phyloP scores from a whole-genome alignment of 345 rosid genomes.

The Lumnitzera littorea region DNA sequence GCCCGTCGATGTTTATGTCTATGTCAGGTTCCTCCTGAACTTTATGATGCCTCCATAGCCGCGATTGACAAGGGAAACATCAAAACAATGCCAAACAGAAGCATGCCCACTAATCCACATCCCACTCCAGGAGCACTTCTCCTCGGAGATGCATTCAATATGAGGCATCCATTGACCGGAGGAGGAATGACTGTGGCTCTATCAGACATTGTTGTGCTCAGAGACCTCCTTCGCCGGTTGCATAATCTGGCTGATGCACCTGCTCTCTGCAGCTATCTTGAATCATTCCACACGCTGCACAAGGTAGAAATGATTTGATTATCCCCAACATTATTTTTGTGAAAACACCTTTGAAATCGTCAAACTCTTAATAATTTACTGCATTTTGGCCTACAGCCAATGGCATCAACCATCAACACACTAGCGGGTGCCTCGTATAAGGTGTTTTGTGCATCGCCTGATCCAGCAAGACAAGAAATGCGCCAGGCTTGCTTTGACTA shows the following conservation, averaged over 20 bases:
- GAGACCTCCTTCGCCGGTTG: constrained; percentile 39
- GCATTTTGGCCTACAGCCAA: constrained; percentile 12
- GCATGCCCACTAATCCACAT: constrained; percentile 39
- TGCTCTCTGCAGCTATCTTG: constrained; percentile 27
- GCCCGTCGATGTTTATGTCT: too few species aligned
- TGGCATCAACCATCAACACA: constrained; percentile 29
- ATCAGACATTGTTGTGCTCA: constrained; percentile 36
- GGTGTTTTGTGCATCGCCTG: constrained; percentile 29
- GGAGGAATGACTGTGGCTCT: constrained; percentile 63
- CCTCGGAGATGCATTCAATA: constrained; percentile 48
- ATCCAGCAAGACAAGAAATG: constrained; percentile 26
- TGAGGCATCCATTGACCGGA: constrained; percentile 49
- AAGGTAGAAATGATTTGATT: constrained; percentile 22
- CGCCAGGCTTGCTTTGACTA: constrained; percentile 30
- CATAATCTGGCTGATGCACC: constrained; percentile 29
- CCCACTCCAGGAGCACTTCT: constrained; percentile 52
- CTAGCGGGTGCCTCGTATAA: constrained; percentile 25
- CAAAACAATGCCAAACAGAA: constrained; percentile 38
- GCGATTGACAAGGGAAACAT: constrained; percentile 39
- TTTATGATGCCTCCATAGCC: constrained; percentile 23
- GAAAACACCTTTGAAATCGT: not conserved
- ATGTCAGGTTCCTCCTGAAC: constrained; percentile 36
- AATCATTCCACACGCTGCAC: constrained; percentile 38
- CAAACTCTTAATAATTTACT: not conserved
- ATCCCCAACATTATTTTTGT: not conserved